A percentile compares a stretch with the other conserved stretches of the same genome.
phyloP scores from a whole-genome alignment of 75 land plant species.

The Pseudotsuga menziesii region DNA sequence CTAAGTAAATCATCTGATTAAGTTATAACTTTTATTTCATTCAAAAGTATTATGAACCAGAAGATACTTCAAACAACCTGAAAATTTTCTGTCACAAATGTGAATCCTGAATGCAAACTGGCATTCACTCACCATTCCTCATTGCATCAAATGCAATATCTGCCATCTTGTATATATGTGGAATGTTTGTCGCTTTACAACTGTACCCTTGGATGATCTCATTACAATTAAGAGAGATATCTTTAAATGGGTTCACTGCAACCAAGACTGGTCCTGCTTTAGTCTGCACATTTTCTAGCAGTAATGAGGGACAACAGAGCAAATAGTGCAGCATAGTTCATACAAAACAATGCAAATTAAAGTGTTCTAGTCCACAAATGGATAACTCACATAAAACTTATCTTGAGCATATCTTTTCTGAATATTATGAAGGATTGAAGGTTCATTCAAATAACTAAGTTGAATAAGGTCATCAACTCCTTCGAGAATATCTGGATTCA shows the following conservation, averaged over 20 bases:
- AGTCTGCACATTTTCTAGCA: constrained; percentile 46
- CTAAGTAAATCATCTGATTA: not conserved
- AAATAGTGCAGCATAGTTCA: not conserved
- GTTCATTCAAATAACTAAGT: constrained; percentile 94
- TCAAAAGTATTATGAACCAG: not conserved
- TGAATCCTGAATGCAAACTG: not conserved
- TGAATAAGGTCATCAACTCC: constrained; percentile 97
- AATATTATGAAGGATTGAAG: constrained; percentile 86
- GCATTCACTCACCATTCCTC: constrained; percentile 63
- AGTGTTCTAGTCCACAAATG: not conserved
- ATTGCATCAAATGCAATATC: constrained; percentile 89
- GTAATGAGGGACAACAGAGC: constrained; percentile 5
- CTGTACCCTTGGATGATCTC: constrained; percentile 67
- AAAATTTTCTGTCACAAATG: constrained; percentile 1
- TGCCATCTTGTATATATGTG: constrained; percentile 90
- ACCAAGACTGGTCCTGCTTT: constrained; percentile 98
- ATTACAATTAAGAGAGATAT: constrained; percentile 68
- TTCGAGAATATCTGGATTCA: constrained; percentile 95
- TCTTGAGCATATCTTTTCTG: constrained; percentile 64
- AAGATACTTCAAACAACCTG: not conserved
- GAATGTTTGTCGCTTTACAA: constrained; percentile 47
- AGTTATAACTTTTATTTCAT: not conserved
- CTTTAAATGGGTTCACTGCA: constrained; percentile 93
- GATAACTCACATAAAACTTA: constrained; percentile 77
- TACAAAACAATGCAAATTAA: not conserved